Conservation (phyloP, 768 basidiomycete species). For the Amanita molliuscula region DNA sequence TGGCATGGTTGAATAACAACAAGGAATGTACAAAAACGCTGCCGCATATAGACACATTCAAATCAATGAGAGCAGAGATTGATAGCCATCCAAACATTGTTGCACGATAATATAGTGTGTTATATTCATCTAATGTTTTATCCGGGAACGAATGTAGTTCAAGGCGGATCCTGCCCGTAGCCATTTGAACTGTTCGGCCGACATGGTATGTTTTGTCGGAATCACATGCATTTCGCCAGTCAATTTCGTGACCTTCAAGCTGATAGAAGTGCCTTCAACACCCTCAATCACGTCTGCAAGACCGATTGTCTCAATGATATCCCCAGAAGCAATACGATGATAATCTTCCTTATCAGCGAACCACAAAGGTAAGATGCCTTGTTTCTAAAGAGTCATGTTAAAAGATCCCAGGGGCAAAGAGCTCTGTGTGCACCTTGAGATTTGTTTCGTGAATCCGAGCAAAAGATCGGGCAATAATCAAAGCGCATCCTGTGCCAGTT, state of each 20-base stretch:
- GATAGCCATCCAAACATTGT: background rate
- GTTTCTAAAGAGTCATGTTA: conserved; percentile 54
- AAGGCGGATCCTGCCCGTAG: conserved; percentile 80
- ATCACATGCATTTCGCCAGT: conserved; percentile 59
- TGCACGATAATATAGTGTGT: background rate
- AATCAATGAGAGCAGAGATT: background rate
- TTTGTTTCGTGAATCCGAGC: conserved; percentile 99
- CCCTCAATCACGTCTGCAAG: conserved; percentile 54
- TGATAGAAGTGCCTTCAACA: conserved; percentile 34
- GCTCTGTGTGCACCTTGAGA: conserved; percentile 52
- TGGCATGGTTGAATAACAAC: conserved; percentile 27
- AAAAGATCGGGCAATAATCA: conserved; percentile 89
- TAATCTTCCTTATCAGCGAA: conserved; percentile 85
- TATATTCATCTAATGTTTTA: conserved; percentile 14
- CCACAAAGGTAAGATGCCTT: conserved; percentile 96
- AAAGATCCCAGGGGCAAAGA: background rate
- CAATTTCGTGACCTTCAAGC: conserved; percentile 56
- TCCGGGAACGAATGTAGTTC: conserved; percentile 72
- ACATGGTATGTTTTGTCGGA: conserved; percentile 81
- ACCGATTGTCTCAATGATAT: conserved; percentile 77
- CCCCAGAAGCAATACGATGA: conserved; percentile 69
- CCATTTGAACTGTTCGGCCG: conserved; percentile 85
- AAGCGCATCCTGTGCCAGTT: conserved; percentile 50
- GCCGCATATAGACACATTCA: background rate
- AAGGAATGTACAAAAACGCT: conserved; percentile 2